Percentiles rank a stretch among this genome's conserved stretches.
Evolutionary conservation across 257 asterid species (phyloP).

Genomic region (Parsonsia alboflavescens): DNA sequence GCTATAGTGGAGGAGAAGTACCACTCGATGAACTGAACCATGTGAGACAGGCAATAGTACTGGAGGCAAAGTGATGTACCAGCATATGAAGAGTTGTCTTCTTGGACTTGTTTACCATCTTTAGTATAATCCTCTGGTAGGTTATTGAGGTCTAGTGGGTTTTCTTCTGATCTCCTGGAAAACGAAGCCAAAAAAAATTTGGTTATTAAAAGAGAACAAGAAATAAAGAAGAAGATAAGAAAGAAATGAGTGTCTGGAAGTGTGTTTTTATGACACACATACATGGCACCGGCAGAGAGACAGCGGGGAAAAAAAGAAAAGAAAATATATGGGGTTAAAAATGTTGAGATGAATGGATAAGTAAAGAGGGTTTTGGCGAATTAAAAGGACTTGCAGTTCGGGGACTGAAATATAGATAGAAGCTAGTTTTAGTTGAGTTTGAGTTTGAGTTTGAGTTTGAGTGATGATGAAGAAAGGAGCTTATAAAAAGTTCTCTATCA

Average conservation of each 20-base stretch:
- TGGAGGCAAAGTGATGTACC: constrained; percentile 47
- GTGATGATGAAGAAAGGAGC: constrained; percentile 62
- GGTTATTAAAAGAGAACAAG: background rate
- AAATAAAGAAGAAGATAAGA: constrained; percentile 13
- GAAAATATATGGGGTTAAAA: constrained; percentile 6
- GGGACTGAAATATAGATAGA: constrained; percentile 41
- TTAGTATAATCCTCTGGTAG: constrained; percentile 79
- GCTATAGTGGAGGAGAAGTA: background rate
- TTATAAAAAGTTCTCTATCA: constrained; percentile 55
- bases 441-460: constrained; percentile 17
- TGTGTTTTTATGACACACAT: constrained; percentile 35
- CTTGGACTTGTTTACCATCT: constrained; percentile 54
- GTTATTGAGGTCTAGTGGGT: constrained; percentile 89
- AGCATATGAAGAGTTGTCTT: constrained; percentile 77
- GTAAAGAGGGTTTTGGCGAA: constrained; percentile 33
- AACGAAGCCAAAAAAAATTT: constrained; percentile 1
- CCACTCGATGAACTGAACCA: background rate
- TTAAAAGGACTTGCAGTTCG: constrained; percentile 58
- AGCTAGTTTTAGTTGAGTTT: constrained; percentile 8
- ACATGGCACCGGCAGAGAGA: constrained; percentile 76
- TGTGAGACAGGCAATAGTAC: constrained; percentile 17
- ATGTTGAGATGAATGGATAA: constrained; percentile 26
- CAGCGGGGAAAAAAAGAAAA: constrained; percentile 26
- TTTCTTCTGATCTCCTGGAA: constrained; percentile 78
- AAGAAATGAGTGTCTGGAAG: constrained; percentile 32